Evolutionary conservation across 2,329 filamentous ascomycete genomes (phyloP), one percentile per base, ranked within the genome.

Genomic region (Neurospora crassa): DNA sequence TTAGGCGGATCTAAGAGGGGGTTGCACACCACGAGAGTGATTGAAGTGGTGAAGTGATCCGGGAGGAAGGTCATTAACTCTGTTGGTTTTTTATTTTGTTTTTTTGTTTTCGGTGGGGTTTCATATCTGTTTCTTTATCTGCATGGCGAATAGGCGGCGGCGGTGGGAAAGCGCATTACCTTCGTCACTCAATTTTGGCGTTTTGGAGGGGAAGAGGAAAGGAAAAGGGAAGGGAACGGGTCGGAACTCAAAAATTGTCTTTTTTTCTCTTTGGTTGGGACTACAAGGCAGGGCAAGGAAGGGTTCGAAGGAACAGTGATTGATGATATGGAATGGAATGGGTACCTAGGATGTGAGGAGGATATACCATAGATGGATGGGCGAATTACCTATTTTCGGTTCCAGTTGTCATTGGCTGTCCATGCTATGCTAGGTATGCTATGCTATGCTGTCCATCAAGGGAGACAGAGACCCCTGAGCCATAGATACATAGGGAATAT

Each of bases 61-160:
- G 74, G 76, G 76, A 77, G n/a, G 71, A 75, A 7, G 20, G 40
- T 37, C 41, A 24, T 63, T 24, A 2, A 69, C 68, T 67, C 18
- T 14, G 29, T 63, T 67, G 43, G 24, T 67, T 34, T n/a, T 11
- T n/a, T 24, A 1, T 37, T 37, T 67, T 34, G 11, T 11, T 63
- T n/a, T n/a, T n/a, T n/a, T n/a, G n/a, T n/a, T n/a, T n/a, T n/a
- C n/a, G 24, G 7, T 63, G 29, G 47, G 24, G 24, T 63, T 63
- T 63, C 10, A 37, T 37, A 8, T 16, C 11, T 59, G 47, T 59
- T 59, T 11, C 16, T 11, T 16, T 63, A 2, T 63, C 4, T 63
- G 53, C 53, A 63, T 63, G 53, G 53, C 53, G 53, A 63, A 63
- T 18, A 29, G 29, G 24, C 14, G 45, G 45, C 45, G 47, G 47